Evolutionary conservation across 257 asterid genomes (phyloP), one percentile per base, ranked within the genome.

Genomic region (Plectranthus barbatus): DNA sequence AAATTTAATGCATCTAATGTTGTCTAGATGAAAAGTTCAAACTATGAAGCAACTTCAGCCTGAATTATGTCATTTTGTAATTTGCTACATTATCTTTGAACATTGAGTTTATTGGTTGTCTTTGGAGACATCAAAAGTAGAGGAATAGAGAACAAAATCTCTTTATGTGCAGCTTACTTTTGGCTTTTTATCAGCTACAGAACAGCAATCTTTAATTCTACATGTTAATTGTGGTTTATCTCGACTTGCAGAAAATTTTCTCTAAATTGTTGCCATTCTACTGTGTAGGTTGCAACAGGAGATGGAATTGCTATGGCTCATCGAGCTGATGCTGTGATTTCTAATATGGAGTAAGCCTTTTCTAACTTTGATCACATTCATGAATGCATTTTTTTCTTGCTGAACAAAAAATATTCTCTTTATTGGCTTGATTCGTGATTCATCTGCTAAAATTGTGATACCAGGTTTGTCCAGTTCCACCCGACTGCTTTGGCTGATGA

Each of bases 301-400:
- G 99, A 90, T 85, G 99, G 99, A 73, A 90, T 90, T 17, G 99
- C 99, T 36, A 93, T 93, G 94, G 92, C 94, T 53, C 97, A 85
- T 75, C 86, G 99, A 78, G 97, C 99, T 67, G 83, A 85, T 73
- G 95, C 99, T 56, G 87, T 93, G 39, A 87, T 93, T 72, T 93
- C 99, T 19, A 93, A 93, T 68, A 87, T 93, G 99, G 99, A 93
- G 99, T 93, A 80, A 85, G 99, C 75, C n/a, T 60, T 53, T 70
- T 70, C 64, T 53, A 11, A 23, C 53, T 50, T 12, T 15, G 44
- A 20, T 67, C 37, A 12, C 37, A 20, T 14, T 53, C 46, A 33
- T 56, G 45, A 67, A 20, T 46, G 18, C 41, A 24, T 41, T 15
- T 29, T n/a, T 49, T 39, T 36, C 41, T 31, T 66, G 21, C 24